Evolutionary conservation across 257 asterid species (phyloP).

Genomic region (Mitragyna speciosa): DNA sequence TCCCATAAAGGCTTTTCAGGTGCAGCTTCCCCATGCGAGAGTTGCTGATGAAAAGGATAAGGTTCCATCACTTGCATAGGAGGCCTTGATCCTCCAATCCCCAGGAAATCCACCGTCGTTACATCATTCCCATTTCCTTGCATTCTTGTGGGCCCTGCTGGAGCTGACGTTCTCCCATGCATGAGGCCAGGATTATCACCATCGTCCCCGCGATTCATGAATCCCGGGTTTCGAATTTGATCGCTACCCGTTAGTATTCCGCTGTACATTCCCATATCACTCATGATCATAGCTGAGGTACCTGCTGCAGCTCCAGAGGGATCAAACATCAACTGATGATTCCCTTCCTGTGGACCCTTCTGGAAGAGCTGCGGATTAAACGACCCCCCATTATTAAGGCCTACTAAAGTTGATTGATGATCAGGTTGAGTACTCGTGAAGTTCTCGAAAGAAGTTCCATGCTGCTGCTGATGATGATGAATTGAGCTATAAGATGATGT

Average conservation of each 20-base stretch:
- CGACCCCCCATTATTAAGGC: background rate
- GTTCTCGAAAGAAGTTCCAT: conserved; percentile 30
- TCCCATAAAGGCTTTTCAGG: conserved; percentile 20
- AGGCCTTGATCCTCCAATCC: conserved; percentile 66
- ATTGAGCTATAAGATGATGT: conserved; percentile 18
- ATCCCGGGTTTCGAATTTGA: conserved; percentile 34
- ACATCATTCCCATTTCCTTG: conserved; percentile 41
- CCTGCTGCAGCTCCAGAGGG: conserved; percentile 23
- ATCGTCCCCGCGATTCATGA: conserved; percentile 38
- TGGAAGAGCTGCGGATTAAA: conserved; percentile 37
- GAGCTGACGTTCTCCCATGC: conserved; percentile 11
- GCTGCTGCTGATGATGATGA: conserved; percentile 21
- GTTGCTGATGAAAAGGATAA: conserved; percentile 22
- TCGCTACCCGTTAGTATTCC: conserved; percentile 65
- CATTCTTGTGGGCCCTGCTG: conserved; percentile 23
- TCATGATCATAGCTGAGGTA: conserved; percentile 29
- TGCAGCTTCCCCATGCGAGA: conserved; percentile 21
- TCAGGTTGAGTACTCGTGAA: conserved; percentile 35
- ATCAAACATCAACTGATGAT: conserved; percentile 39
- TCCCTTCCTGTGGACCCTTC: conserved; percentile 39
- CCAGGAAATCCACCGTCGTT: conserved; percentile 84
- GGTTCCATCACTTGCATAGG: conserved; percentile 41
- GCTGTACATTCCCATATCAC: conserved; percentile 61
- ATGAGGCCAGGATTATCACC: conserved; percentile 24
- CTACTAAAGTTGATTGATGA: conserved; percentile 22